Evolutionary conservation across 306 rosid species (phyloP), one percentile per base, ranked within the genome.

Genomic region (Coriaria nepalensis): DNA sequence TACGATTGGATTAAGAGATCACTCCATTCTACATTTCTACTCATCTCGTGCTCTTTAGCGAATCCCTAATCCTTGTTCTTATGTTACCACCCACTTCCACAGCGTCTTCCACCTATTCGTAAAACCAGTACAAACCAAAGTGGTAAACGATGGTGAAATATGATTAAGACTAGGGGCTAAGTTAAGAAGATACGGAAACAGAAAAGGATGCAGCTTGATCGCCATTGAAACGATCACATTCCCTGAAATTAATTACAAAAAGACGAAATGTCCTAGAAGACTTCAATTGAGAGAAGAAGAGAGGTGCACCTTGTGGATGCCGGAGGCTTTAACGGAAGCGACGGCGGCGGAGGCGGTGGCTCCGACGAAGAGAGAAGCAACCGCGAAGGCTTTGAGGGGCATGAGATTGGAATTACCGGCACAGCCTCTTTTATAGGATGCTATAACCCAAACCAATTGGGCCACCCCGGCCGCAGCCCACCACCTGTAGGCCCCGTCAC

Each of bases 351-450:
- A 74, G 69, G 95, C 84, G 12, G 69, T 61, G 33, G 72, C 66
- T 29, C 93, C 78, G 47, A 88, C 70, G 66, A 81, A 72, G 68
- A 88, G 95, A 47, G 97, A 83, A 11, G 95, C 97, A 46, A 88
- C 84, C 46, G 66, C 70, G 55, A 76, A 84, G 57, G 97, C 95
- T 46, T 73, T 72, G 29, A 83, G 2, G 11, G 96, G 96, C 96
- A 88, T 83, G 61, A 67, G 15, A 35, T 68, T 68, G 1, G 86
- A 70, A 52, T 71, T 65, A 0, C 75, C 86, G 10, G 68, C 64
- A 58, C 13, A 49, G 0, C 93, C 95, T 45, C 61, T 69, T 0
- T 47, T 38, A 52, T 4, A 70, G 7, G 79, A 64, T 13, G 66
- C 71, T 6, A 81, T 29, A 32, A 81, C 96, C 72, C 66, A 78